phyloP scores from a whole-genome alignment of 1,139 yeast species.

The Blastobotrys malaysiensis region DNA sequence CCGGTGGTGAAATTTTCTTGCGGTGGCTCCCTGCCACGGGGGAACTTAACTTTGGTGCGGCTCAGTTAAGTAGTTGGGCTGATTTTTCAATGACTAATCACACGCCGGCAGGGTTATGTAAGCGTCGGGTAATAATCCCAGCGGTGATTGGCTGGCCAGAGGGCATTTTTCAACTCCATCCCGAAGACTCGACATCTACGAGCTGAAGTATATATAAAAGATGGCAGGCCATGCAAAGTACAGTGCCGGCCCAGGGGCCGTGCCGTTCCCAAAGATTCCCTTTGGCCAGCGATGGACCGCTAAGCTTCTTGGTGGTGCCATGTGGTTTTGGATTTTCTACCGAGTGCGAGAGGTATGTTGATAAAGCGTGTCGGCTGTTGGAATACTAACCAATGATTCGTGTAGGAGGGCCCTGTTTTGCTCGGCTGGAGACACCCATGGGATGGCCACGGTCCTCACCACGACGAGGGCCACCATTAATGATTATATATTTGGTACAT shows the following conservation, averaged over 20 bases:
- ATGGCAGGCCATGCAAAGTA: conserved; percentile 29
- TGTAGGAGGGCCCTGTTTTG: conserved; percentile 37
- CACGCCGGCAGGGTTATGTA: background rate
- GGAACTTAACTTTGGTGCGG: background rate
- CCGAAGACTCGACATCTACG: too few relatives aligned
- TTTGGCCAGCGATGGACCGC: conserved; percentile 51
- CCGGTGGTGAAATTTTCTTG: background rate
- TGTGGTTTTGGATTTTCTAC: conserved; percentile 85
- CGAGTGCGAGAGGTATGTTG: conserved; percentile 57
- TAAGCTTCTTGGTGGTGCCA: conserved; percentile 67
- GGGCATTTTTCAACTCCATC: background rate
- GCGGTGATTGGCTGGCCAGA: background rate
- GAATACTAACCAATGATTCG: conserved; percentile 3
- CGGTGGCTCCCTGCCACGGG: background rate
- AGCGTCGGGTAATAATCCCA: background rate
- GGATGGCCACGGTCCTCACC: conserved; percentile 31
- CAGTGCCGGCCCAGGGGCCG: conserved; percentile 32
- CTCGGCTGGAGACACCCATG: conserved; percentile 41
- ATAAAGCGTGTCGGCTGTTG: background rate
- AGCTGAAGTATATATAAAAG: conserved; percentile 2
- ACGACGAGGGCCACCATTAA: conserved; percentile 13
- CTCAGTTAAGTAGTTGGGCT: background rate
- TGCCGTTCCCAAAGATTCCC: conserved; percentile 33
- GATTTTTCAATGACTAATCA: background rate
- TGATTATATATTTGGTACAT: background rate